Percentiles rank a stretch among this genome's conserved stretches.
phyloP scores from a whole-genome alignment of 2,329 filamentous ascomycete genomes.

The Raffaelea arxii region DNA sequence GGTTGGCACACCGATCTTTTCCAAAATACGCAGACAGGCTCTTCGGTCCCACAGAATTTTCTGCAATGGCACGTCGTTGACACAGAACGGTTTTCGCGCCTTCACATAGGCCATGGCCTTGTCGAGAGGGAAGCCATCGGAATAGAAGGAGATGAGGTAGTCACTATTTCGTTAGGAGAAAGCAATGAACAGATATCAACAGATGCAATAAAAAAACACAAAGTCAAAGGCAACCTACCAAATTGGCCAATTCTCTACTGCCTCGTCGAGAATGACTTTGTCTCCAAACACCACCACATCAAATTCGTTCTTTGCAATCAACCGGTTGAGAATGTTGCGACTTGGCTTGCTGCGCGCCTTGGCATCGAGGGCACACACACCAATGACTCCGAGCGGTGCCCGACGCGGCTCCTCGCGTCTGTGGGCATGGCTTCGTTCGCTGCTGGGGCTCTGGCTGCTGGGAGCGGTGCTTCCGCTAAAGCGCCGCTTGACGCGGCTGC shows the following conservation, averaged over 20 bases:
- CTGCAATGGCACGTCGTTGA: constrained; percentile 97
- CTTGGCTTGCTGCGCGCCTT: constrained; percentile 97
- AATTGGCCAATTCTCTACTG: constrained; percentile 90
- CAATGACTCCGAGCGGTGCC: constrained; percentile 57
- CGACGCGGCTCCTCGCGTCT: constrained; percentile 54
- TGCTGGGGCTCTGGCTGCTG: constrained; percentile 72
- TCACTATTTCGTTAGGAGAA: constrained; percentile 42
- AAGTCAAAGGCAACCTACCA: constrained; percentile 50
- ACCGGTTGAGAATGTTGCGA: constrained; percentile 84
- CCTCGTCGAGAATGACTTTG: constrained; percentile 96
- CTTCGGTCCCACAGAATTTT: constrained; percentile 93
- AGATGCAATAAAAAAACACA: background rate
- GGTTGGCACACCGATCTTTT: constrained; percentile 81
- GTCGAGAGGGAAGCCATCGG: constrained; percentile 90
- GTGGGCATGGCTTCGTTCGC: constrained; percentile 44
- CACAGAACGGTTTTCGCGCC: constrained; percentile 88
- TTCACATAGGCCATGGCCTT: constrained; percentile 96
- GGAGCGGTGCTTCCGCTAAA: constrained; percentile 75
- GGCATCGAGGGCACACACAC: constrained; percentile 88
- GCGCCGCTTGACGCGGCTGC: constrained; percentile 61
- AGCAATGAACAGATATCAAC: background rate
- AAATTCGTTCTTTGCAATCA: constrained; percentile 86
- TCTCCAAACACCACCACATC: constrained; percentile 97
- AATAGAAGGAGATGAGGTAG: constrained; percentile 97
- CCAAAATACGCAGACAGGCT: constrained; percentile 77